Conservation (phyloP, 208 protist genomes). For the Leishmania turanica region DNA sequence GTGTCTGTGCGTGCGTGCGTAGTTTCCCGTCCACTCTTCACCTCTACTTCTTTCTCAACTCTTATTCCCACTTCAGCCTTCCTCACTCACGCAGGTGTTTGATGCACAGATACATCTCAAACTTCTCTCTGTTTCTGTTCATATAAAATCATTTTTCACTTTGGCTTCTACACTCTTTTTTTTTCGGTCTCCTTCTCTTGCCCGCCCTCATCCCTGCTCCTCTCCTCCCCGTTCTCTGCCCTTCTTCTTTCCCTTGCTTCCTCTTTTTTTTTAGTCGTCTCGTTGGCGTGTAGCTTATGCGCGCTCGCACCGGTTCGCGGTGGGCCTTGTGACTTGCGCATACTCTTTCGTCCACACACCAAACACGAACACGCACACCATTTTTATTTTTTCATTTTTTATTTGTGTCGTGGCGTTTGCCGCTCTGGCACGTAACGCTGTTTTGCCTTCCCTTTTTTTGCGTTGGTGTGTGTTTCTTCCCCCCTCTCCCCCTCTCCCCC, state of each 20-base stretch:
- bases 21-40: not conserved
- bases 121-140: not conserved
- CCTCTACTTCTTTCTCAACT: not conserved
- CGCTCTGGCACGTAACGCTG: not conserved
- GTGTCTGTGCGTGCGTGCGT: not conserved
- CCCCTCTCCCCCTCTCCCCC: no score
- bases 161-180: constrained; percentile 2
- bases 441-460: not conserved
- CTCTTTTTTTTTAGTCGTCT: not conserved
- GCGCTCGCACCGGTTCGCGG: not conserved
- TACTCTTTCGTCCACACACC: not conserved
- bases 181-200: not conserved
- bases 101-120: not conserved
- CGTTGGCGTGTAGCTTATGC: not conserved
- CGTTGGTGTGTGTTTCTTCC: no score
- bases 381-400: not conserved
- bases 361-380: not conserved
- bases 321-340: not conserved
- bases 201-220: not conserved
- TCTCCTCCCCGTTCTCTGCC: not conserved
- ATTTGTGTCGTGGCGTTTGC: not conserved
- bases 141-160: not conserved
- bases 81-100: not conserved
- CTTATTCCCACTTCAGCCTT: not conserved
- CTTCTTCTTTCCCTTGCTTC: not conserved